These are phyloP conservation scores for Fusarium anthophilum DNA, from an alignment of 2,329 filamentous ascomycete genomes.

Conservation along the genomic window DNA sequence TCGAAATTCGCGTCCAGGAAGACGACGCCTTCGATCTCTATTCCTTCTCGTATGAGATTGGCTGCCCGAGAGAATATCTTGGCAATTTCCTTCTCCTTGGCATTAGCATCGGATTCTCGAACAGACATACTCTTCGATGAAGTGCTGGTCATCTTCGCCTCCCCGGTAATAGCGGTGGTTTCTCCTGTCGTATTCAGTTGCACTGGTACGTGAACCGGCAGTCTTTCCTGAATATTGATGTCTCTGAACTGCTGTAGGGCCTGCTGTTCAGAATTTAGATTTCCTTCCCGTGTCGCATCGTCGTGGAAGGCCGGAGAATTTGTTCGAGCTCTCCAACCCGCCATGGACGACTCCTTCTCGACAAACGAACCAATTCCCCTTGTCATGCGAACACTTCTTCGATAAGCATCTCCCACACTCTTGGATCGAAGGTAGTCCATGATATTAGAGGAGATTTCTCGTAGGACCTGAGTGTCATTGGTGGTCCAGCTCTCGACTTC, in stretches of 20 bases:
- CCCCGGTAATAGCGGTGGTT: neutral
- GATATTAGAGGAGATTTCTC: constrained; percentile 45
- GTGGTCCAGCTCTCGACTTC: constrained; percentile 36
- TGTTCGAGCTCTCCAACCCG: constrained; percentile 36
- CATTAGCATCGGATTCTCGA: neutral
- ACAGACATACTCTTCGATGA: neutral
- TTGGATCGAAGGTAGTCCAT: constrained; percentile 50
- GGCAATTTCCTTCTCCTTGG: constrained; percentile 2
- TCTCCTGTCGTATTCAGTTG: constrained; percentile 7
- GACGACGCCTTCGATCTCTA: constrained; percentile 52
- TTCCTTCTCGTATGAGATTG: constrained; percentile 53
- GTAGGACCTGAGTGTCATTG: constrained; percentile 40
- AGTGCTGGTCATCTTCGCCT: neutral
- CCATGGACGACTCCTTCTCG: constrained; percentile 46
- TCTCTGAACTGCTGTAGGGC: constrained; percentile 9
- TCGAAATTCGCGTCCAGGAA: constrained; percentile 46
- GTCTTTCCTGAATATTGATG: neutral
- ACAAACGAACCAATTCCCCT: constrained; percentile 51
- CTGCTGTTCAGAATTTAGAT: constrained; percentile 23
- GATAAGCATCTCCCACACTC: constrained; percentile 40
- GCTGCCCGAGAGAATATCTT: constrained; percentile 55
- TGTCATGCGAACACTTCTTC: constrained; percentile 50
- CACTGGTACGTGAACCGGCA: constrained; percentile 1
- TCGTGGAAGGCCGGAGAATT: constrained; percentile 14
- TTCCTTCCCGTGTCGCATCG: constrained; percentile 17